Base-by-base conservation (phyloP, 352 stramenopile species). In the Phytophthora boehmeriae region DNA sequence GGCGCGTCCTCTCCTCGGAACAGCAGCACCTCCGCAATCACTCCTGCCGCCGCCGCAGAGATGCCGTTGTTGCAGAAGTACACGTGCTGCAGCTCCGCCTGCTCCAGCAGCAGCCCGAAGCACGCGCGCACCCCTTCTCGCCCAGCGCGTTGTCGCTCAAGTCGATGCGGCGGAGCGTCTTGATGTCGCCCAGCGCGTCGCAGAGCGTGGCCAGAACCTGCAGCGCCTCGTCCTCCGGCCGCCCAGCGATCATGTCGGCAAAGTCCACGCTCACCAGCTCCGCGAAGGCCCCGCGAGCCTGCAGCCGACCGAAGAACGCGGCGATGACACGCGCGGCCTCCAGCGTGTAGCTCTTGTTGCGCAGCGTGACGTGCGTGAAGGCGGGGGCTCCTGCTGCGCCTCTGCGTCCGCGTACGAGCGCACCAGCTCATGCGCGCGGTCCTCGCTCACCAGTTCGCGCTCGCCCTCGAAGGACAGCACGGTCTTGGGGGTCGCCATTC, bases 21-120 rank as follows among this genome's bases (percentile, higher is more conserved):
- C 19, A 95, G 72, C 51, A 97, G 76, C 53, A 98, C 87, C 50
- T 96, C 87, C 9, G 93, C 82, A 41, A 97, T 89, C 35, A 96
- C 84, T 36, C 79, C 89, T 16, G 95, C 95, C 8, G 90, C 89
- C 2, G 88, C 88, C 6, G 86, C 86, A 27, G 87, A 97, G 64
- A 99, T 92, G 36, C 95, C 96, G 70, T 98, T 97, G 78, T 99
- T 98, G 75, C 92, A 98, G 59, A 98, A 94, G 63, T 87, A 95
- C 30, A 98, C 70, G 46, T 95, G 77, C 58, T 84, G 62, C 39
- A 98, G 80, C 44, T 92, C 47, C 63, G 84, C 60, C 65, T 96
- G 87, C 6, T 63, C 64, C 22, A 87, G 76, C 28, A 99, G 66
- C 36, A 98, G 73, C 0, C 87, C 86, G 54, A 90, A 92, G 66